Base-by-base conservation (phyloP, 2,329 filamentous ascomycete species). In the Beauveria bassiana region DNA sequence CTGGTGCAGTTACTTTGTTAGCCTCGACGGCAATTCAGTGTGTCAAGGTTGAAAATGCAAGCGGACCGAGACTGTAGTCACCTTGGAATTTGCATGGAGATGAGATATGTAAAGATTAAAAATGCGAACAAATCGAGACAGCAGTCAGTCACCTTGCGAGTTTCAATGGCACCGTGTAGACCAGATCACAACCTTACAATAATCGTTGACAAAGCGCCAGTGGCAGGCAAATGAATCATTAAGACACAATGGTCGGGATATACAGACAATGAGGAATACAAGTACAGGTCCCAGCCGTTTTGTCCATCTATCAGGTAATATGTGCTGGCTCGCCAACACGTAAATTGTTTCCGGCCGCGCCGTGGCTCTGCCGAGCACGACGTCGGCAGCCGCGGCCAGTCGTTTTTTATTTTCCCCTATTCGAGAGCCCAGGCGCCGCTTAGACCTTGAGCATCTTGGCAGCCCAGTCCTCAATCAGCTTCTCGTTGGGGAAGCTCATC, bases 401-500 rank as follows among this genome's bases (percentile, higher is more conserved):
- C 10, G 18, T 26, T 47, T 47, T 31, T 16, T 34, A 10, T 54
- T 20, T 40, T 52, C 51, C 46, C 58, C 53, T 22, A 12, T n/a
- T 38, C 31, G 24, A 26, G 5, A 28, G n/a, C n/a, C 14, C n/a
- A 12, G 16, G 16, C 16, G 24, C 26, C 7, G 56, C 64, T 79
- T 86, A 95, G 73, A 96, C 80, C 67, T 86, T 85, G 72, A 99
- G 82, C 70, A 98, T 81, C 86, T 97, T 98, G 68, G 88, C 91
- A 61, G 89, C 89, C 74, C 95, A 93, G 69, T 89, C 81, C 75
- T 91, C 88, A 72, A 99, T 97, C 70, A 96, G 82, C 66, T 87
- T 77, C 80, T 96, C 91, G 68, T 88, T 90, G 56, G 95, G 95
- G 88, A 99, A 99, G 71, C 83, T 83, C 91, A 99, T 89, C 78